A percentile compares a stretch with the other conserved stretches of the same genome.
Evolutionary conservation across 2,329 filamentous ascomycete species (phyloP).

Genomic region (Epichloe coenophiala): DNA sequence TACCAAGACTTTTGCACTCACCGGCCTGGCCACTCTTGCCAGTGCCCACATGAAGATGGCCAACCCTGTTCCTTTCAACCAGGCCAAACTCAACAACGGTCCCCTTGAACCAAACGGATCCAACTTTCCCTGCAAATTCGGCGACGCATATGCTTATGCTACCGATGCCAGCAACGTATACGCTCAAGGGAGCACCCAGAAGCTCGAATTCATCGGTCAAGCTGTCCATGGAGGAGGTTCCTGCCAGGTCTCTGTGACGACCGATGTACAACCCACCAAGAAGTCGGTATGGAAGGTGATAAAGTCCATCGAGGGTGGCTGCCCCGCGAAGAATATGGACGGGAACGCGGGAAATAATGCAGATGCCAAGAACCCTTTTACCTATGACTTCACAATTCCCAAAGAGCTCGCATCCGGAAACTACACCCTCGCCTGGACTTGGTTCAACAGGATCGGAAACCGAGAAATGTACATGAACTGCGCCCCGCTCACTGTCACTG

Average conservation of each 20-base stretch:
- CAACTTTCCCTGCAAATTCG: slow-evolving; percentile 77
- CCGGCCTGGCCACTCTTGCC: slow-evolving; percentile 45
- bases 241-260: slow-evolving; percentile 79
- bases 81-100: slow-evolving; percentile 33
- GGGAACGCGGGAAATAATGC: slow-evolving; percentile 43
- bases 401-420: slow-evolving; percentile 58
- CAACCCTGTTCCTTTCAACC: slow-evolving; percentile 49
- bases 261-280: slow-evolving; percentile 54
- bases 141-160: slow-evolving; percentile 24
- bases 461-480: slow-evolving; percentile 99
- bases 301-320: slow-evolving; percentile 75
- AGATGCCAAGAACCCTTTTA: slow-evolving; percentile 31
- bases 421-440: slow-evolving; percentile 80
- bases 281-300: slow-evolving; percentile 75
- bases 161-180: slow-evolving; percentile 44
- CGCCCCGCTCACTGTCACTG: slow-evolving; percentile 55
- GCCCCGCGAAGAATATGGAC: slow-evolving; percentile 44
- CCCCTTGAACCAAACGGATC: slow-evolving; percentile 48
- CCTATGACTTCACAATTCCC: slow-evolving; percentile 61
- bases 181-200: slow-evolving; percentile 25
- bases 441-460: slow-evolving; percentile 88
- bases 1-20: slow-evolving; percentile 32
- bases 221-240: slow-evolving; percentile 85
- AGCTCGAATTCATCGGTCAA: slow-evolving; percentile 52
- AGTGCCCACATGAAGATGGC: slow-evolving; percentile 67